A percentile compares a stretch with the other conserved stretches of the same genome.
Evolutionary conservation across 1,284 basidiomycete species (phyloP).

Genomic region (Trichosporon inkin): DNA sequence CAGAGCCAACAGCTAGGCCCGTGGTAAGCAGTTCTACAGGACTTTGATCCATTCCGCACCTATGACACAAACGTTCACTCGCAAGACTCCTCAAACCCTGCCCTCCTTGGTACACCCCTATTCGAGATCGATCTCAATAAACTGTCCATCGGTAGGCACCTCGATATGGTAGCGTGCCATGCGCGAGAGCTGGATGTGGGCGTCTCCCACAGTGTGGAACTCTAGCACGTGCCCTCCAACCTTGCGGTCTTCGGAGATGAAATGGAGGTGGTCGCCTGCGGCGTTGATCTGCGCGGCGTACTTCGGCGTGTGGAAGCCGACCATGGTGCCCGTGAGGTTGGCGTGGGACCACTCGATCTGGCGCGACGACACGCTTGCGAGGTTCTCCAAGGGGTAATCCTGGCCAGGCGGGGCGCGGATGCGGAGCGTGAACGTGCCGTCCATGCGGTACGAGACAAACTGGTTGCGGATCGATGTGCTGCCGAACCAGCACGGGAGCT

Average conservation of each 20-base stretch:
- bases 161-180: background rate
- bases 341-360: constrained; percentile 12
- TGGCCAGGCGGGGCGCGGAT: constrained; percentile 15
- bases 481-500: constrained; percentile 7
- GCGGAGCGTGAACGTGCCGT: constrained; percentile 13
- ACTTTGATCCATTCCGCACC: too few species aligned
- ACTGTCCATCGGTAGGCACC: constrained; percentile 11
- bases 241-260: constrained; percentile 11
- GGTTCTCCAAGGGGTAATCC: background rate
- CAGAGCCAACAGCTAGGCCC: too few species aligned
- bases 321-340: constrained; percentile 11
- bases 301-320: constrained; percentile 17
- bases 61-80: too few species aligned
- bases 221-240: constrained; percentile 13
- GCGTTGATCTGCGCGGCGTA: constrained; percentile 15
- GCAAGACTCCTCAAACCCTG: too few species aligned
- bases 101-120: background rate
- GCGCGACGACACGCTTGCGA: constrained; percentile 9
- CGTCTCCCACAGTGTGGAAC: constrained; percentile 8
- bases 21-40: too few species aligned
- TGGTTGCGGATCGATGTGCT: constrained; percentile 4
- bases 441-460: constrained; percentile 16
- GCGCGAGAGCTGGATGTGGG: constrained; percentile 3
- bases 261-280: constrained; percentile 19
- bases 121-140: background rate